A percentile compares a stretch with the other conserved stretches of the same genome.
These are phyloP conservation scores for Phytophthora citrophthora DNA, from an alignment of 352 stramenopile species.

Conservation along the genomic window DNA sequence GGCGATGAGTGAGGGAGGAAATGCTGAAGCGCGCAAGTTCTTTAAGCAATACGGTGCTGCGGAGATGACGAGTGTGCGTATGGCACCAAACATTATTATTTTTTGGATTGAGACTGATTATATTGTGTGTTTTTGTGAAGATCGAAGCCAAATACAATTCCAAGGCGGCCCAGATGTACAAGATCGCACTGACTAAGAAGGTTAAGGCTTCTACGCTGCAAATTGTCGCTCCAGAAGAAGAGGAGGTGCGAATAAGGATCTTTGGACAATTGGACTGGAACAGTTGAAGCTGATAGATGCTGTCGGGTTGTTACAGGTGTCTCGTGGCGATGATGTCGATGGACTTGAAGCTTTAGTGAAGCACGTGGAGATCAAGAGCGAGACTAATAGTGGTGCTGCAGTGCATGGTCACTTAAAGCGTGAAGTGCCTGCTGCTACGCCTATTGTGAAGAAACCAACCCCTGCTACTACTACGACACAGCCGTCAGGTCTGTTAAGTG, in stretches of 20 bases:
- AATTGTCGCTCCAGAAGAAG: slow-evolving; percentile 44
- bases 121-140: slow-evolving; percentile 32
- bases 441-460: slow-evolving; percentile 25
- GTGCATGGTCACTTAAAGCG: slow-evolving; percentile 63
- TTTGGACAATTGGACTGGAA: not conserved
- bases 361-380: slow-evolving; percentile 64
- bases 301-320: slow-evolving; percentile 34
- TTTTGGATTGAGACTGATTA: not conserved
- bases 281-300: not conserved
- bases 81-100: not conserved
- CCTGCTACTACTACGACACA: slow-evolving; percentile 25
- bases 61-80: slow-evolving; percentile 86
- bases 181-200: slow-evolving; percentile 85
- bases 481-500: slow-evolving; percentile 48
- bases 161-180: slow-evolving; percentile 90
- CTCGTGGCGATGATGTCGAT: slow-evolving; percentile 56
- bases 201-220: slow-evolving; percentile 74
- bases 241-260: slow-evolving; percentile 36
- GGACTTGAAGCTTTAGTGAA: slow-evolving; percentile 85
- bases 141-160: slow-evolving; percentile 94
- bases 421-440: slow-evolving; percentile 27
- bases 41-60: slow-evolving; percentile 93
- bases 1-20: slow-evolving; percentile 94
- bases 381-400: slow-evolving; percentile 31
- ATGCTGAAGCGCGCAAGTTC: slow-evolving; percentile 92